These are phyloP conservation scores for Ophiostoma australiae DNA, from an alignment of 2,329 filamentous ascomycete species.

Conservation along the genomic window DNA sequence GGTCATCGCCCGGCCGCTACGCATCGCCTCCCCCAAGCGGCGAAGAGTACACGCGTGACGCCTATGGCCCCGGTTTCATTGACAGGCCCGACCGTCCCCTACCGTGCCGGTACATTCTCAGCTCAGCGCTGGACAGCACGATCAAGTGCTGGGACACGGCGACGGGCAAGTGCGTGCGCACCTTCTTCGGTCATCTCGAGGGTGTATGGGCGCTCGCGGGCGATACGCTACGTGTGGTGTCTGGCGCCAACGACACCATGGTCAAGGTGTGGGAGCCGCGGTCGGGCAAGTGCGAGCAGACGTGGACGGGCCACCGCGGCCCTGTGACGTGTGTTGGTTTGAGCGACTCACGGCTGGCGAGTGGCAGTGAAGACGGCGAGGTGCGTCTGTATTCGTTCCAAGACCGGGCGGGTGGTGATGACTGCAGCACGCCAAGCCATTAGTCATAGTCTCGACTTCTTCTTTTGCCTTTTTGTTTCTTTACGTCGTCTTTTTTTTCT, in stretches of 20 bases:
- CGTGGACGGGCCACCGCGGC: conserved; percentile 82
- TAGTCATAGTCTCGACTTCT: neutral
- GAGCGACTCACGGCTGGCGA: conserved; percentile 83
- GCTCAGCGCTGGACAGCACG: conserved; percentile 83
- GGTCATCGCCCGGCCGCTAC: conserved; percentile 4
- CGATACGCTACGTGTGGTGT: conserved; percentile 60
- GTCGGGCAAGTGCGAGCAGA: conserved; percentile 85
- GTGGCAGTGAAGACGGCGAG: conserved; percentile 88
- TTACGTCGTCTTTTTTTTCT: neutral
- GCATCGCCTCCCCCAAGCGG: conserved; percentile 32
- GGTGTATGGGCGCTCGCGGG: conserved; percentile 77
- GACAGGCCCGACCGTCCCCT: conserved; percentile 58
- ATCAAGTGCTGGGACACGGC: conserved; percentile 88
- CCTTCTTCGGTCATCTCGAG: conserved; percentile 94
- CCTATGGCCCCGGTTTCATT: conserved; percentile 60
- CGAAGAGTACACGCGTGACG: conserved; percentile 41
- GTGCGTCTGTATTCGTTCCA: conserved; percentile 79
- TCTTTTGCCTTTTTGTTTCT: neutral
- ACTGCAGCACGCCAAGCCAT: neutral
- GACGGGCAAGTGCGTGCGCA: conserved; percentile 76
- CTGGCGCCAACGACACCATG: conserved; percentile 87
- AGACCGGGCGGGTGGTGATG: conserved; percentile 35
- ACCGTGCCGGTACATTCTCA: conserved; percentile 87
- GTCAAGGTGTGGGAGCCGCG: conserved; percentile 93
- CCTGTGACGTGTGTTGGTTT: conserved; percentile 91